These are phyloP conservation scores for Mitragyna speciosa DNA, from an alignment of 257 asterid genomes.

Conservation along the genomic window DNA sequence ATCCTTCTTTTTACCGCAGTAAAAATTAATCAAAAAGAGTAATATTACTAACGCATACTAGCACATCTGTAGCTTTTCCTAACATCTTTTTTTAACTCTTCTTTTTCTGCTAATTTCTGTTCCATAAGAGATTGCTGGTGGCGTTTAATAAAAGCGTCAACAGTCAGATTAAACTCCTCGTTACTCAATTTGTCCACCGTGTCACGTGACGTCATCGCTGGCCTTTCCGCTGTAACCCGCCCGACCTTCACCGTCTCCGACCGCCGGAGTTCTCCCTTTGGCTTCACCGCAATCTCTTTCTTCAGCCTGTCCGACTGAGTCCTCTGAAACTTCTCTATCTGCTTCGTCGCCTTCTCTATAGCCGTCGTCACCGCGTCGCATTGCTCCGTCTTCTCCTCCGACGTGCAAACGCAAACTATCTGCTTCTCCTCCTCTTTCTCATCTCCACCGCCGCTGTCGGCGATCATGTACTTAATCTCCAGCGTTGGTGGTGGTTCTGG, in stretches of 20 bases:
- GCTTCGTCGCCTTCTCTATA: constrained; percentile 56
- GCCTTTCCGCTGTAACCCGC: constrained; percentile 14
- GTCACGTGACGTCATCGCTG: constrained; percentile 9
- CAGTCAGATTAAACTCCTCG: constrained; percentile 70
- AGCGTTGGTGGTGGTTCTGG: neutral
- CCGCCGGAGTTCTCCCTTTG: constrained; percentile 45
- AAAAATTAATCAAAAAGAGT: neutral
- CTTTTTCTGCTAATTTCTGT: constrained; percentile 27
- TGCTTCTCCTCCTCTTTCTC: constrained; percentile 32
- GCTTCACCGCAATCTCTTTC: constrained; percentile 45
- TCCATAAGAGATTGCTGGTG: constrained; percentile 37
- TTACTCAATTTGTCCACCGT: constrained; percentile 59
- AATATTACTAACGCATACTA: neutral
- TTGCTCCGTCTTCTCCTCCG: constrained; percentile 17
- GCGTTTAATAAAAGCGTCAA: constrained; percentile 61
- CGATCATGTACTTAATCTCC: constrained; percentile 4
- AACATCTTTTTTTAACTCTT: constrained; percentile 16
- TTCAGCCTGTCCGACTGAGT: constrained; percentile 72
- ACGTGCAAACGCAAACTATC: constrained; percentile 33
- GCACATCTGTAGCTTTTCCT: neutral
- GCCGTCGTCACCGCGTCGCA: constrained; percentile 46
- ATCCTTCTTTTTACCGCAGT: neutral
- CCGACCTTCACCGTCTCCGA: constrained; percentile 52
- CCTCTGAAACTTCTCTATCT: constrained; percentile 60
- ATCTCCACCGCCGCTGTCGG: neutral